Evolutionary conservation across 2,329 filamentous ascomycete species (phyloP).

Genomic region (Colletotrichum shisoi): DNA sequence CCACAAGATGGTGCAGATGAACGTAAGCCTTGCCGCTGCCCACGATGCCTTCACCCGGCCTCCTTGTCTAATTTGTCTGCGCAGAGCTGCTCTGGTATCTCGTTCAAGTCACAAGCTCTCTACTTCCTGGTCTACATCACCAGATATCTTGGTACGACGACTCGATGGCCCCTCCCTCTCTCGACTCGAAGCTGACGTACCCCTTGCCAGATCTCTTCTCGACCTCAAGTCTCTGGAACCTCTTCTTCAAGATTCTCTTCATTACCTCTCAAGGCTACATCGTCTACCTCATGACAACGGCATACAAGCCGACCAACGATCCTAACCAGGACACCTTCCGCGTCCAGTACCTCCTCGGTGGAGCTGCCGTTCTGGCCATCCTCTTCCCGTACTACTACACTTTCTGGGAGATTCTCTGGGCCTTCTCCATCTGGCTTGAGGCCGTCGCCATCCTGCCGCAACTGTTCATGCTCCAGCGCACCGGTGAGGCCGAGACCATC

Average conservation of each 20-base stretch:
- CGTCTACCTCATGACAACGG: constrained; percentile 96
- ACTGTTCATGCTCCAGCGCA: constrained; percentile 97
- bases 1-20: constrained; percentile 94
- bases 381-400: constrained; percentile 87
- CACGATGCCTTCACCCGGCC: constrained; percentile 9
- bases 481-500: constrained; percentile 98
- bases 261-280: constrained; percentile 90
- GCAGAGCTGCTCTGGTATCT: constrained; percentile 95
- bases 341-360: constrained; percentile 89
- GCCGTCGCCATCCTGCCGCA: constrained; percentile 95
- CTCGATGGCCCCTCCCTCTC: background rate
- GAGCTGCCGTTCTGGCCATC: constrained; percentile 78
- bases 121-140: constrained; percentile 95
- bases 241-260: constrained; percentile 95
- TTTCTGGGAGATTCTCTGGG: constrained; percentile 87
- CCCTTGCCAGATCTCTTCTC: constrained; percentile 80
- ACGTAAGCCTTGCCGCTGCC: constrained; percentile 64
- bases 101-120: constrained; percentile 96
- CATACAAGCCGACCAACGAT: constrained; percentile 97
- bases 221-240: constrained; percentile 86
- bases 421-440: constrained; percentile 98
- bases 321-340: constrained; percentile 97
- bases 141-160: constrained; percentile 79
- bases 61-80: constrained; percentile 33
- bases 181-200: constrained; percentile 21